Base-by-base conservation (phyloP, 192 early-diverging fungal genomes). In the Phlyctochytrium bullatum region DNA sequence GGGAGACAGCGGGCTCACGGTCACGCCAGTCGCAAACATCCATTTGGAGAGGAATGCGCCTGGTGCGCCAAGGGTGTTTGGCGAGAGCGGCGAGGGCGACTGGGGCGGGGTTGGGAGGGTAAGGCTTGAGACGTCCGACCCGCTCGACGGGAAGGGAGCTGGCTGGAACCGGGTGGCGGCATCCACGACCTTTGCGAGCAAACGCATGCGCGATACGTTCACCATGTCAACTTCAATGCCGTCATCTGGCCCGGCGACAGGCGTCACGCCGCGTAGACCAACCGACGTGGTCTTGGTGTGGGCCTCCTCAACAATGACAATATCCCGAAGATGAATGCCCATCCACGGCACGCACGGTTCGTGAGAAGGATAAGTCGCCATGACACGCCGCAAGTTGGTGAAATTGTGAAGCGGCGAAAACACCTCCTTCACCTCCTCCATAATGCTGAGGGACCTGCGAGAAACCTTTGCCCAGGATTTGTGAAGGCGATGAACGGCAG, bases 371-470 rank as follows among this genome's bases (percentile, higher is more conserved):
- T 14, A 20, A 20, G 40, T 14, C 20, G 6, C 10, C 34, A 69
- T 17, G 0, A 53, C 16, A 29, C 35, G 17, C 14, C 68, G 34
- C 23, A 63, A 51, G 14, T 2, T 16, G 3, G 14, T 12, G 30
- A 64, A 69, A 40, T 69, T 69, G 25, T 30, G 17, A 4, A 23
- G 3, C n/a, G 35, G 68, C 17, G 28, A 31, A 53, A 69, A 69
- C 50, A 34, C 17, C 6, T 28, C 30, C 34, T 61, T 52, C 2
- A 69, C 17, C 1, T n/a, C 6, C 16, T 36, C 60, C 16, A 69
- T 28, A 14, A 10, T n/a, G 16, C 34, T 16, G 27, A 52, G 23
- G 28, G 20, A 24, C 3, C 6, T 4, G 17, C 29, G 14, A 16
- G 14, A 23, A 12, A 69, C 60, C 30, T 69, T 47, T 12, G 36